Conservation (phyloP, 2,329 filamentous ascomycete species). For the Alternaria conjuncta region DNA sequence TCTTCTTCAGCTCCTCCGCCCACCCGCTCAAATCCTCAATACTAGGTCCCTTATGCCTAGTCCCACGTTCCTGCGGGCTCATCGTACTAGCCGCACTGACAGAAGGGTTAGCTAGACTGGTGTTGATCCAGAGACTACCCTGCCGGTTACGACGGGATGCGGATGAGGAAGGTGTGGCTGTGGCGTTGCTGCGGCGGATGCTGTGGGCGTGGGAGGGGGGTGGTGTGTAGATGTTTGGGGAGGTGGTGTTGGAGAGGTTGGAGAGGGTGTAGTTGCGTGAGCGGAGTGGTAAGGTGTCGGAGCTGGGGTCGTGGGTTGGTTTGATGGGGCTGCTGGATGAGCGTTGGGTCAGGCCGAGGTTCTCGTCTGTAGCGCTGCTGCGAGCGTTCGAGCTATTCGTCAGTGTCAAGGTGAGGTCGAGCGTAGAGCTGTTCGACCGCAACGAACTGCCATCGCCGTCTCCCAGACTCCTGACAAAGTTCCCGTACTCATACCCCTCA, state of each 20-base stretch:
- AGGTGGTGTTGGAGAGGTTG: not conserved
- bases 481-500: constrained; percentile 9
- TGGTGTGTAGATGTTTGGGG: not conserved
- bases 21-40: constrained; percentile 5
- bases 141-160: not conserved
- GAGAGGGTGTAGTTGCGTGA: not conserved
- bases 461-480: constrained; percentile 1
- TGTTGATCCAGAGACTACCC: not conserved
- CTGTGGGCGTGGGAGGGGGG: not conserved
- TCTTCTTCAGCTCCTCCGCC: constrained; percentile 13
- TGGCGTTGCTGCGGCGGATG: not conserved
- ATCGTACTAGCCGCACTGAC: not conserved
- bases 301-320: not conserved
- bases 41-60: constrained; percentile 5
- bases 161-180: not conserved
- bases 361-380: not conserved
- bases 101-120: not conserved
- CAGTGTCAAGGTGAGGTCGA: not conserved
- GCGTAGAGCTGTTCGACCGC: not conserved
- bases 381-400: not conserved
- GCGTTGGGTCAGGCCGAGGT: not conserved
- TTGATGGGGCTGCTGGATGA: not conserved
- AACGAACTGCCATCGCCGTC: not conserved
- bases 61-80: not conserved
- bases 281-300: not conserved